A percentile compares a stretch with the other conserved stretches of the same genome.
These are phyloP conservation scores for Calonectria henricotiae DNA, from an alignment of 2,329 filamentous ascomycete species.

Conservation along the genomic window DNA sequence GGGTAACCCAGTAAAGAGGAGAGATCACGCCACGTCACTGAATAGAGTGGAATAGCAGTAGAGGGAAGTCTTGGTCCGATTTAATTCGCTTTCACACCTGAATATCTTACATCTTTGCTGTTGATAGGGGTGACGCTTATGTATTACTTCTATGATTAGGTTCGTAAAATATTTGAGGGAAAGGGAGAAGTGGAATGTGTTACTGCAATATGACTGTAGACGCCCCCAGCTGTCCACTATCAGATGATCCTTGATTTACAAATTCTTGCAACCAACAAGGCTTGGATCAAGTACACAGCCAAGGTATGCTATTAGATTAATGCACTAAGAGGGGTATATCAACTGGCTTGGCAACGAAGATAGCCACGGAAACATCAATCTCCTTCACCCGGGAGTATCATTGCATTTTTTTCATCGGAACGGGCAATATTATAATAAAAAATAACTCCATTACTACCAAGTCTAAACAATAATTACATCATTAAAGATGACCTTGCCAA, in stretches of 20 bases:
- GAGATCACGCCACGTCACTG: neutral
- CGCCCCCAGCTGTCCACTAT: no score
- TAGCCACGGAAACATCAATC: neutral
- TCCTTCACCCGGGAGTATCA: neutral
- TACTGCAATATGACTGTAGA: no score
- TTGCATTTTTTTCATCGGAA: neutral
- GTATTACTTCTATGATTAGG: neutral
- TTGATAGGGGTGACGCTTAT: neutral
- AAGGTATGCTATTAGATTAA: neutral
- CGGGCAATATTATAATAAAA: neutral
- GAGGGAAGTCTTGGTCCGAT: neutral
- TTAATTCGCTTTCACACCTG: neutral
- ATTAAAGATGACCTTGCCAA: constrained; percentile 31
- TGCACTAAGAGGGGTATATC: neutral
- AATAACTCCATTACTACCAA: constrained; percentile 32
- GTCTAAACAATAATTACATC: constrained; percentile 31
- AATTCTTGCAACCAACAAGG: neutral
- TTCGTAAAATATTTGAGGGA: neutral
- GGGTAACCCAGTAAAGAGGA: neutral
- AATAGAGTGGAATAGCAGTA: no score
- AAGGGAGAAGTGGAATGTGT: no score
- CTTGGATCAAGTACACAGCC: neutral
- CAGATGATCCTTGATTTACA: no score
- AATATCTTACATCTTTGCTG: neutral
- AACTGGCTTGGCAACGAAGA: neutral